Conservation (phyloP, 768 basidiomycete genomes). For the Lactifluus subvellereus region DNA sequence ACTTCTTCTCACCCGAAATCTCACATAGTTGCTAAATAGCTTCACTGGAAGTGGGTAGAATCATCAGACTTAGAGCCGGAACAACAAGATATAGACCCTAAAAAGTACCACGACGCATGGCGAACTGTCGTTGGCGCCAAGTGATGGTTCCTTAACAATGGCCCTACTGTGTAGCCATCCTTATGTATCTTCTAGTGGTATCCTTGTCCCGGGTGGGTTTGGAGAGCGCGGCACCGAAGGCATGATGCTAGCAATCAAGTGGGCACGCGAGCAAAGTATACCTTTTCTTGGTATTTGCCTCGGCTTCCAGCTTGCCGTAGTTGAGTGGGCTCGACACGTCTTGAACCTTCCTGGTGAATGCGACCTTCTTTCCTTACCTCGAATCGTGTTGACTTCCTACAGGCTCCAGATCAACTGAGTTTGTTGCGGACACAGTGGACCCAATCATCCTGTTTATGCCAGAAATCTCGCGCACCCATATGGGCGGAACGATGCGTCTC, state of each 20-base stretch:
- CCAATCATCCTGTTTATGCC: slow-evolving; percentile 97
- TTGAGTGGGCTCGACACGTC: slow-evolving; percentile 90
- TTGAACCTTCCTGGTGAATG: slow-evolving; percentile 58
- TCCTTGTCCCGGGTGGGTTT: slow-evolving; percentile 97
- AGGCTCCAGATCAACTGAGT: slow-evolving; percentile 87
- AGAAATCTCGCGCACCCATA: slow-evolving; percentile 94
- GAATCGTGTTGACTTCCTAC: slow-evolving; percentile 18
- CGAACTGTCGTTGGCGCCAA: slow-evolving; percentile 82
- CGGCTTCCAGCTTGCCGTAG: slow-evolving; percentile 94
- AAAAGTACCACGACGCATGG: slow-evolving; percentile 95
- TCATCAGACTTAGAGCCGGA: slow-evolving; percentile 85
- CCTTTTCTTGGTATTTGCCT: slow-evolving; percentile 97
- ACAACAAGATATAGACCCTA: slow-evolving; percentile 72
- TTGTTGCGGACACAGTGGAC: slow-evolving; percentile 52
- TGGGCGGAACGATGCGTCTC: slow-evolving; percentile 99
- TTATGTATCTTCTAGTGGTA: slow-evolving; percentile 52
- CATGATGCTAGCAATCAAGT: slow-evolving; percentile 97
- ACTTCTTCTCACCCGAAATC: slow-evolving; percentile 11
- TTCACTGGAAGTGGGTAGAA: slow-evolving; percentile 77
- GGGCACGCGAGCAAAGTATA: slow-evolving; percentile 90
- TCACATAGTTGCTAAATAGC: neutral
- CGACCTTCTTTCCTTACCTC: neutral
- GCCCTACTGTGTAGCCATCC: neutral
- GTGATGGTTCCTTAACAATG: slow-evolving; percentile 39
- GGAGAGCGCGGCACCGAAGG: slow-evolving; percentile 91